Percentiles rank a stretch among this genome's conserved stretches.
phyloP scores from a whole-genome alignment of 352 stramenopile genomes.

The Lagenidium giganteum region DNA sequence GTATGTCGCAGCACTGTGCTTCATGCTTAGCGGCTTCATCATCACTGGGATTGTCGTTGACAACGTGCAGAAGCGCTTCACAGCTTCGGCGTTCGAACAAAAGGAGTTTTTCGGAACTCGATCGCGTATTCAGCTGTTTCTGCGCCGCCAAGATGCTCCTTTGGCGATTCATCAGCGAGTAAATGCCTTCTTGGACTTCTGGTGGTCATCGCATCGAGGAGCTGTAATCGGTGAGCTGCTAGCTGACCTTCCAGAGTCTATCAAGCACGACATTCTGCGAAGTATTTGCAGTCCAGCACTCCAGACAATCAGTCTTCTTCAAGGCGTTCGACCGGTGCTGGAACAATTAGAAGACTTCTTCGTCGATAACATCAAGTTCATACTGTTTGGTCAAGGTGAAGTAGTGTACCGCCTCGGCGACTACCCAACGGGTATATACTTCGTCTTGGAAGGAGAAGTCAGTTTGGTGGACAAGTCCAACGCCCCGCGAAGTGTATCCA shows the following conservation, averaged over 20 bases:
- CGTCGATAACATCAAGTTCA: constrained; percentile 29
- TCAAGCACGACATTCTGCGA: constrained; percentile 30
- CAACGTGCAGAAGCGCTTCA: constrained; percentile 49
- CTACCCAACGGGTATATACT: constrained; percentile 22
- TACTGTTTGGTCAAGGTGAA: constrained; percentile 37
- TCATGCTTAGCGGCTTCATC: constrained; percentile 49
- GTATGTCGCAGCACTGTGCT: constrained; percentile 31
- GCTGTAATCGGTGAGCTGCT: constrained; percentile 29
- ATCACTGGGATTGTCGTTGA: constrained; percentile 45
- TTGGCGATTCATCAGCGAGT: constrained; percentile 38
- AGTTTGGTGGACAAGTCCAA: neutral
- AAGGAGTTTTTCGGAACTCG: constrained; percentile 42
- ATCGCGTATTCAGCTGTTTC: constrained; percentile 37
- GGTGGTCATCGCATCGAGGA: constrained; percentile 38
- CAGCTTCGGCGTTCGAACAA: constrained; percentile 39
- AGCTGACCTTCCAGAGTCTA: constrained; percentile 22
- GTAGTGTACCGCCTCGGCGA: constrained; percentile 28
- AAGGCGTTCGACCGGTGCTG: constrained; percentile 19
- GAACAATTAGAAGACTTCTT: constrained; percentile 26
- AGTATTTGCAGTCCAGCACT: constrained; percentile 35
- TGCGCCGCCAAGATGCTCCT: constrained; percentile 33
- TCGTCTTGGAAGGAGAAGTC: constrained; percentile 21
- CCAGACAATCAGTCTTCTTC: constrained; percentile 25
- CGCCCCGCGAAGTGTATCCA: constrained; percentile 12
- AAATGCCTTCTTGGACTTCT: constrained; percentile 41